Conservation (phyloP, 2,329 filamentous ascomycete genomes). For the Ilyonectria robusta region DNA sequence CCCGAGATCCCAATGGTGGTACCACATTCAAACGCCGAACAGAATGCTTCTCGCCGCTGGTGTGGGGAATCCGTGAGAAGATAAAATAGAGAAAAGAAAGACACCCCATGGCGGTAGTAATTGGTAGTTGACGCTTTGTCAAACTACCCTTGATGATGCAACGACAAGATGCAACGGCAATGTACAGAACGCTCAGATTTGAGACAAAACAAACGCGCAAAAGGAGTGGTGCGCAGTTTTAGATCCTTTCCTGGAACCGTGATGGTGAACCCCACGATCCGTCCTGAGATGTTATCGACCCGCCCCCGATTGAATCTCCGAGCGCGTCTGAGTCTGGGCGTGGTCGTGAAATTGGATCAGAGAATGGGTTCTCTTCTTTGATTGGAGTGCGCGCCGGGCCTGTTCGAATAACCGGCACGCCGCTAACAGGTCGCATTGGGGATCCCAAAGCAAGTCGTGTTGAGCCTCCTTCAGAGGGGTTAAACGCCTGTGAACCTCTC, state of each 20-base stretch:
- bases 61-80: conserved; percentile 31
- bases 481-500: conserved; percentile 66
- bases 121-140: conserved; percentile 27
- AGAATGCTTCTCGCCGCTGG: conserved; percentile 42
- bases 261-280: conserved; percentile 47
- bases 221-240: conserved; percentile 20
- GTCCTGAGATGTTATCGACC: conserved; percentile 39
- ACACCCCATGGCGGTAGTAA: conserved; percentile 25
- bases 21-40: conserved; percentile 48
- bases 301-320: conserved; percentile 40
- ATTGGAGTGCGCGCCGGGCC: conserved; percentile 76
- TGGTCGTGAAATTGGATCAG: conserved; percentile 51
- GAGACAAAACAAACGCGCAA: conserved; percentile 33
- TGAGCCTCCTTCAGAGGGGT: conserved; percentile 51
- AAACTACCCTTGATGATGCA: conserved; percentile 36
- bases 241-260: conserved; percentile 50
- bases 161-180: conserved; percentile 36
- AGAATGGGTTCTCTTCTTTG: conserved; percentile 67
- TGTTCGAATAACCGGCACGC: conserved; percentile 72
- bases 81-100: conserved; percentile 29
- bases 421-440: conserved; percentile 73
- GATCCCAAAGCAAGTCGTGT: conserved; percentile 66
- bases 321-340: conserved; percentile 45
- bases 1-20: conserved; percentile 41
- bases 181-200: conserved; percentile 47